Evolutionary conservation across 441 rosid genomes (phyloP), one percentile per base, ranked within the genome.

Genomic region (California macrophylla): DNA sequence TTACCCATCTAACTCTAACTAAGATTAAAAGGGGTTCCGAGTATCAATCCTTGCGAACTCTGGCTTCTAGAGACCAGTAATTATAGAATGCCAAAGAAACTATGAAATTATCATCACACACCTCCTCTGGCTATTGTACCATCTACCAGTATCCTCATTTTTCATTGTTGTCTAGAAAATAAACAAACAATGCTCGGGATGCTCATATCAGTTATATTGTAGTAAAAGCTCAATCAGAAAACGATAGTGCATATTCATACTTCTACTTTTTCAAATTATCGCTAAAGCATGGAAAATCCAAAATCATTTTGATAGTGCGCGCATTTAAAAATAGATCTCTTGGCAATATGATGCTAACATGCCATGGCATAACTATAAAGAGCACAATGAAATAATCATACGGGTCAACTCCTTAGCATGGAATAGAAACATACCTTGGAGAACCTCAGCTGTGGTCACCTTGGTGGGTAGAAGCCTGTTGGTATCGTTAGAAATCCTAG

Each of bases 341-440:
- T 16, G 9, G 10, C 25, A 52, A 24, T 52, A 7, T 52, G 20
- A 0, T 0, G 8, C 60, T 20, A 52, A 42, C 12, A 42, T 42
- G 50, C 13, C 18, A 42, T 42, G 18, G 5, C 1, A 52, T n/a
- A 47, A 36, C 4, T 64, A 24, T 24, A 32, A 42, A 6, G 42
- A 58, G 25, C 16, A 52, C 2, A 36, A 29, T 8, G 58, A 20
- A 20, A 70, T 13, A 16, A 29, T n/a, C 29, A 38, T 12, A 23
- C 9, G 13, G 40, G 26, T 66, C 50, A 36, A 42, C 15, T 23
- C 1, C n/a, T 66, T 2, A n/a, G 6, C 4, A n/a, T 36, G 9
- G 54, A 15, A 6, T 20, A 6, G 66, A 63, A 60, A 40, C 75
- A 69, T 74, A 92, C 98, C 93, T 81, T 82, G 75, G 56, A 72